Evolutionary conservation across 2,329 filamentous ascomycete genomes (phyloP), one percentile per base, ranked within the genome.

Genomic region (Cucurbitaria berberidis): DNA sequence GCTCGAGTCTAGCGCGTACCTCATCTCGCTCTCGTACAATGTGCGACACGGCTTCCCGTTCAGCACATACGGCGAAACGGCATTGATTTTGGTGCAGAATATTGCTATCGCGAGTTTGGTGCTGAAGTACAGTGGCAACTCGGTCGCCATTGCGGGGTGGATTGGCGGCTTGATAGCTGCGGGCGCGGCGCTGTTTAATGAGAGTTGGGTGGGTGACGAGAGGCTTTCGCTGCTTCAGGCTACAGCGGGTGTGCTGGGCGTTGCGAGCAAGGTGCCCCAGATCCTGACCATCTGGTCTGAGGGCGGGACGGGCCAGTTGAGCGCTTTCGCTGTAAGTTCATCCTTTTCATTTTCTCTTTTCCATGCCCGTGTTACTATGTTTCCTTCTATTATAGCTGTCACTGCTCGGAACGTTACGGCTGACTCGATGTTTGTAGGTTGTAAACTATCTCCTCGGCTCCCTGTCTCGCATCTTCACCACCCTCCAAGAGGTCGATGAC

Each of bases 391-490:
- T n/a, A n/a, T n/a, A n/a, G n/a, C n/a, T n/a, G n/a, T n/a, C n/a
- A n/a, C n/a, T n/a, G n/a, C 13, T 34, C 16, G 30, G 3, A 13
- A n/a, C 16, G 30, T 13, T 15, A n/a, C 3, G 2, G 19, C 48
- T 51, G 47, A 48, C 45, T 24, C 22, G 18, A 35, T 7, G 19
- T 43, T 41, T 39, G 52, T 68, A 97, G 93, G 92, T 99, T 65
- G 96, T 99, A 84, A 98, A 97, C 82, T 99, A 96, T 78, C 90
- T 99, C 68, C 82, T 88, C 66, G 95, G 96, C 34, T 96, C 92
- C 38, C 85, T 98, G 53, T 90, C 91, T 22, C 90, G 95, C 73
- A 96, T 99, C 79, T 99, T 97, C 78, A 99, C 95, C 27, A 99
- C 96, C 8, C 81, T 99, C 52, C 93, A 98, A 72, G 95, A 99